A percentile compares a stretch with the other conserved stretches of the same genome.
These are phyloP conservation scores for Plasmodium vinckei DNA, from an alignment of 169 alveolate genomes.

Conservation along the genomic window DNA sequence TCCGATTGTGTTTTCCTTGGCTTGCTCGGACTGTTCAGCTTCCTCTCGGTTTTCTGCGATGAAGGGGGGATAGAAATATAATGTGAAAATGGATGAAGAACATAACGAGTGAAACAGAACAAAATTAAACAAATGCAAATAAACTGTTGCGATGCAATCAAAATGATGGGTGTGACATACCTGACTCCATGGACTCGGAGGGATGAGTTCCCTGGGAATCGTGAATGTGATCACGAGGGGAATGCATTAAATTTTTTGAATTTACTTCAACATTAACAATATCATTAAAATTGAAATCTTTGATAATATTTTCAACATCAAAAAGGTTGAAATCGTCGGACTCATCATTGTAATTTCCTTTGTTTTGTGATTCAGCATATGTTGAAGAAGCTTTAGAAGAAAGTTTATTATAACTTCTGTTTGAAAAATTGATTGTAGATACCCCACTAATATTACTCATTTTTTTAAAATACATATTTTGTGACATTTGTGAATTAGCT, in stretches of 20 bases:
- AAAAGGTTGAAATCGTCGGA: slow-evolving; percentile 32
- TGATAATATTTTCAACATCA: slow-evolving; percentile 56
- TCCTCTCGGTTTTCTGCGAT: too few relatives aligned
- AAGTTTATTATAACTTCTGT: not conserved
- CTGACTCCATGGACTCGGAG: not conserved
- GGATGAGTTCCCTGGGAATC: too few relatives aligned
- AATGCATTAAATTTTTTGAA: slow-evolving; percentile 3
- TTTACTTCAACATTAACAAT: slow-evolving; percentile 23
- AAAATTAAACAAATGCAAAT: not conserved
- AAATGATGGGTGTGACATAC: not conserved
- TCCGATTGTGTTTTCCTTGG: too few relatives aligned
- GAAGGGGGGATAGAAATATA: too few relatives aligned
- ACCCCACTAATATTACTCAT: too few relatives aligned
- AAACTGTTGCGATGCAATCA: not conserved
- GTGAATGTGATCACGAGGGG: not conserved
- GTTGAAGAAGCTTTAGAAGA: not conserved
- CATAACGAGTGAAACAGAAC: too few relatives aligned
- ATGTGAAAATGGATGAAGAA: too few relatives aligned
- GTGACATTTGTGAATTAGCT: not conserved
- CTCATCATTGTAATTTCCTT: slow-evolving; percentile 20
- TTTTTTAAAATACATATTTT: too few relatives aligned
- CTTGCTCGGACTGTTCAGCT: too few relatives aligned
- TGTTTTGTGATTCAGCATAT: slow-evolving; percentile 4
- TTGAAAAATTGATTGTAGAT: too few relatives aligned
- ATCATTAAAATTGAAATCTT: slow-evolving; percentile 46